A percentile compares a stretch with the other conserved stretches of the same genome.
phyloP scores from a whole-genome alignment of 306 rosid species.

The Mimosa bimucronata region DNA sequence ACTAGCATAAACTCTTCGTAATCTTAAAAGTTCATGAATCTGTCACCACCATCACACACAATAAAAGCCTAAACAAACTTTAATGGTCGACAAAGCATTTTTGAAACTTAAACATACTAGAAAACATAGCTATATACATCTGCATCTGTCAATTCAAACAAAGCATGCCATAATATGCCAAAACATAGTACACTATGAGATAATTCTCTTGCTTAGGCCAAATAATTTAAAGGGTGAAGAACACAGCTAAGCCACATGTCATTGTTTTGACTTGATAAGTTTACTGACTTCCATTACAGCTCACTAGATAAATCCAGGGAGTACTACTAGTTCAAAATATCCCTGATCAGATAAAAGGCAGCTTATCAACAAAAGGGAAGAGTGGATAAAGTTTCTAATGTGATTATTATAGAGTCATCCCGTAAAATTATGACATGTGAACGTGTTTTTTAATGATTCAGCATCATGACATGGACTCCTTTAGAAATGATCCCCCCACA shows the following conservation, averaged over 20 bases:
- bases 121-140: conserved; percentile 2
- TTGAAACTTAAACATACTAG: background rate
- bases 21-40: conserved; percentile 45
- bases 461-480: background rate
- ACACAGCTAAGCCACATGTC: background rate
- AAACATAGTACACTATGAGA: background rate
- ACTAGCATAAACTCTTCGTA: conserved; percentile 34
- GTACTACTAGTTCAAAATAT: conserved; percentile 20
- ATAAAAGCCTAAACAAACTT: background rate
- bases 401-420: background rate
- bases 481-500: background rate
- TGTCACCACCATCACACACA: conserved; percentile 24
- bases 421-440: background rate
- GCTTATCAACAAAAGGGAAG: background rate
- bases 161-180: conserved; percentile 30
- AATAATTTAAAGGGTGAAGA: background rate
- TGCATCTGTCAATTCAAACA: conserved; percentile 30
- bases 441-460: background rate
- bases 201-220: background rate
- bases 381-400: background rate
- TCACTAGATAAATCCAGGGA: conserved; percentile 32
- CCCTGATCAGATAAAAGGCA: background rate
- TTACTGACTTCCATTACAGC: conserved; percentile 32
- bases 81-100: conserved; percentile 33
- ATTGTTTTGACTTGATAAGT: background rate